Evolutionary conservation across 2,329 filamentous ascomycete species (phyloP).

Genomic region (Lecanicillium sp.): DNA sequence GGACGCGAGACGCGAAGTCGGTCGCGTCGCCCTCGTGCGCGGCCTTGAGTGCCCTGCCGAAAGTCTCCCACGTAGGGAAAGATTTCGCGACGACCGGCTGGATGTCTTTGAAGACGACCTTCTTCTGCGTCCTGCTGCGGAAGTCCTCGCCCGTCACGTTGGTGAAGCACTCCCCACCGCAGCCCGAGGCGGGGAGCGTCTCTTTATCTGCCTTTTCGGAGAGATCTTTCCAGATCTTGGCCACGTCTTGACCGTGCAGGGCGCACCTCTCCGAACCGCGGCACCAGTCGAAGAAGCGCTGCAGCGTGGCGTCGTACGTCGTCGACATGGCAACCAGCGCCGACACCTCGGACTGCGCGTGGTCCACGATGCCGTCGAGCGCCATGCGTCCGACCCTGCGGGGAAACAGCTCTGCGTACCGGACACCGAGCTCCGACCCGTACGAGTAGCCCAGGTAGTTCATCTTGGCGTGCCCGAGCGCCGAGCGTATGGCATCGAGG

Average conservation of each 20-base stretch:
- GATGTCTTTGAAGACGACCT: slow-evolving; percentile 16
- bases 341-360: slow-evolving; percentile 17
- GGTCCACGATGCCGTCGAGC: slow-evolving; percentile 24
- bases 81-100: neutral
- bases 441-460: slow-evolving; percentile 33
- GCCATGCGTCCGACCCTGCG: slow-evolving; percentile 22
- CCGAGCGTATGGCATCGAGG: slow-evolving; percentile 19
- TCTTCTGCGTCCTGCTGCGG: slow-evolving; percentile 15
- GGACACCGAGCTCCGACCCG: slow-evolving; percentile 28
- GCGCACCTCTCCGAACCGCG: slow-evolving; percentile 16
- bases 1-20: slow-evolving; percentile 15
- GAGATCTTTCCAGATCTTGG: slow-evolving; percentile 15
- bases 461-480: slow-evolving; percentile 20
- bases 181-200: slow-evolving; percentile 13
- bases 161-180: slow-evolving; percentile 15
- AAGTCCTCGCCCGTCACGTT: slow-evolving; percentile 21
- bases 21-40: slow-evolving; percentile 20
- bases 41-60: slow-evolving; percentile 15
- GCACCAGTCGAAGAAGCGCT: slow-evolving; percentile 21
- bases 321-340: slow-evolving; percentile 15
- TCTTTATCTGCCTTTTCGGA: slow-evolving; percentile 15
- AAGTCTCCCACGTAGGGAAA: slow-evolving; percentile 15
- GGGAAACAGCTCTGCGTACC: slow-evolving; percentile 27
- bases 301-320: slow-evolving; percentile 18
- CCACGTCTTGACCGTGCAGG: slow-evolving; percentile 19